These are phyloP conservation scores for Fusarium vanettenii DNA, from an alignment of 2,329 filamentous ascomycete species.

Conservation along the genomic window DNA sequence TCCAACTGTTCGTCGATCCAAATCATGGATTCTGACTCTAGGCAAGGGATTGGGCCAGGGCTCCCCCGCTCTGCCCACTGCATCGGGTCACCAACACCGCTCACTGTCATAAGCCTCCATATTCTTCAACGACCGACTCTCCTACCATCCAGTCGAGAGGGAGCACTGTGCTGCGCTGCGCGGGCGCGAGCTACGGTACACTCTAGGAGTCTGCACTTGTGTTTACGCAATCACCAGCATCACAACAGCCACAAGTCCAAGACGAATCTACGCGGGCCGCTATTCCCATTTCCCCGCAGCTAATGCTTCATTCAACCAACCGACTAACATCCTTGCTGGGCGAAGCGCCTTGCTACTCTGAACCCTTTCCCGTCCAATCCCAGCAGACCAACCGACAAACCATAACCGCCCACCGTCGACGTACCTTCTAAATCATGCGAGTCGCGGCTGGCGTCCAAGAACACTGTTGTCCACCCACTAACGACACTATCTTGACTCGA, in stretches of 20 bases:
- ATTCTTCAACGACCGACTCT: not conserved
- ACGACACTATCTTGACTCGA: not conserved
- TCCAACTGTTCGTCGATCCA: constrained; percentile 28
- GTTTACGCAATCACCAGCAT: not conserved
- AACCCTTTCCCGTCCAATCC: not conserved
- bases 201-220: not conserved
- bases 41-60: constrained; percentile 19
- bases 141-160: not conserved
- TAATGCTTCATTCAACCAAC: not conserved
- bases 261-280: not conserved
- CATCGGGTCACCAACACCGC: constrained; percentile 23
- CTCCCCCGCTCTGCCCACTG: constrained; percentile 23
- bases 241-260: not conserved
- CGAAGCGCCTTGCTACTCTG: not conserved
- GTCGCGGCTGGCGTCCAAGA: not conserved
- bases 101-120: constrained; percentile 2
- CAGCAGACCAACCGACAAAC: not conserved
- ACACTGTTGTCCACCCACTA: not conserved
- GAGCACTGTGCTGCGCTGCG: not conserved
- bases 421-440: not conserved
- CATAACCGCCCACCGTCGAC: not conserved
- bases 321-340: constrained; percentile 1
- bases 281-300: not conserved
- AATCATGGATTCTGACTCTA: constrained; percentile 17
- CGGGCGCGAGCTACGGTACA: not conserved